phyloP scores from a whole-genome alignment of 2,329 filamentous ascomycete genomes.

The Penicillium digitatum region DNA sequence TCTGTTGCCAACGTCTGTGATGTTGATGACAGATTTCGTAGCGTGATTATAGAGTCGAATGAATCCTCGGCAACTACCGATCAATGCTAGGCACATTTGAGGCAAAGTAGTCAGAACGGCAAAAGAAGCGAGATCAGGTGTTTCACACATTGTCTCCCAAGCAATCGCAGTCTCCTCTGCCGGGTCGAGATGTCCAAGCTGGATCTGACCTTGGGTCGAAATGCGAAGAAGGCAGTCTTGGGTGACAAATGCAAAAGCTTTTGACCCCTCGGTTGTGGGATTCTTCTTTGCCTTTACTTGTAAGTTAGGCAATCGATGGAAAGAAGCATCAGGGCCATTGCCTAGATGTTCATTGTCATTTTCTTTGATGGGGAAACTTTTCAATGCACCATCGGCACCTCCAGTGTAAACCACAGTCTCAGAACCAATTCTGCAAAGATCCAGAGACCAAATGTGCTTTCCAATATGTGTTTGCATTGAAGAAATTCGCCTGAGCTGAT shows the following conservation, averaged over 20 bases:
- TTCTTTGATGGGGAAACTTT: conserved; percentile 28
- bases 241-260: conserved; percentile 35
- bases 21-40: conserved; percentile 24
- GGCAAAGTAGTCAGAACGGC: conserved; percentile 31
- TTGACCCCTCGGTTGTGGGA: conserved; percentile 19
- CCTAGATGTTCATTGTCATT: background rate
- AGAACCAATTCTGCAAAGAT: conserved; percentile 33
- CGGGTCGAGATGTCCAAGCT: conserved; percentile 26
- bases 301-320: background rate
- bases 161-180: conserved; percentile 12
- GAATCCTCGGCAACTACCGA: conserved; percentile 33
- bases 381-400: conserved; percentile 72
- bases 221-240: conserved; percentile 33
- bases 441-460: conserved; percentile 85
- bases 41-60: conserved; percentile 36
- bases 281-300: conserved; percentile 1
- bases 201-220: conserved; percentile 30
- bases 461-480: conserved; percentile 67
- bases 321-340: background rate
- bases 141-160: conserved; percentile 29
- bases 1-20: conserved; percentile 27
- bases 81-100: conserved; percentile 31
- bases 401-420: conserved; percentile 62
- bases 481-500: conserved; percentile 42
- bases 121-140: conserved; percentile 32